These are phyloP conservation scores for Nissolia schottii DNA, from an alignment of 306 rosid species.

Conservation along the genomic window DNA sequence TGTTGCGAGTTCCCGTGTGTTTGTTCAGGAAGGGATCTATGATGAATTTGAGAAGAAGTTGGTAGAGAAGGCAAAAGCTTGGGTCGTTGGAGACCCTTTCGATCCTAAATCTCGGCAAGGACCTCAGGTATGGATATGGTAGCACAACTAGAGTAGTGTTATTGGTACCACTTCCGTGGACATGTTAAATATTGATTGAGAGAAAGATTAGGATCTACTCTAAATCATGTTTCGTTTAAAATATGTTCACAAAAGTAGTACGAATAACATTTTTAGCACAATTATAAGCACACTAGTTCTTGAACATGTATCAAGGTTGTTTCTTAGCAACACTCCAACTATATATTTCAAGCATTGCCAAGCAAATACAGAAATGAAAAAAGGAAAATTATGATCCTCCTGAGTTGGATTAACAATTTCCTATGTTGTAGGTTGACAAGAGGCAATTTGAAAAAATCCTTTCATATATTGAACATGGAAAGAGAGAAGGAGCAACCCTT, in stretches of 20 bases:
- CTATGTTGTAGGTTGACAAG: conserved; percentile 51
- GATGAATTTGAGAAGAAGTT: conserved; percentile 67
- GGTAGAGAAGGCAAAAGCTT: conserved; percentile 52
- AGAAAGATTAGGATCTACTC: too few relatives aligned
- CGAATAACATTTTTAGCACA: too few relatives aligned
- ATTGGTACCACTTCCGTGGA: too few relatives aligned
- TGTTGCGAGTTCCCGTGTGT: conserved; percentile 70
- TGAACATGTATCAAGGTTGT: neutral
- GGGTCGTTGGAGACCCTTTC: conserved; percentile 90
- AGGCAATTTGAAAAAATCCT: conserved; percentile 59
- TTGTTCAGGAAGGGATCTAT: conserved; percentile 83
- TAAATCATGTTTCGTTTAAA: too few relatives aligned
- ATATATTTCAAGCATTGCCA: neutral
- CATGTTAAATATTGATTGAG: too few relatives aligned
- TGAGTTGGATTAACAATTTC: neutral
- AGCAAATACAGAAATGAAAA: neutral
- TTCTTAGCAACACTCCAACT: neutral
- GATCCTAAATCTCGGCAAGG: conserved; percentile 72
- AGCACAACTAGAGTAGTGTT: too few relatives aligned
- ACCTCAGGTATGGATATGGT: conserved; percentile 55
- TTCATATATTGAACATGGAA: conserved; percentile 64
- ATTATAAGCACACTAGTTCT: neutral
- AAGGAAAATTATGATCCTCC: neutral
- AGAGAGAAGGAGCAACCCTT: conserved; percentile 75
- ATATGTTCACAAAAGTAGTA: too few relatives aligned